Evolutionary conservation across 306 rosid genomes (phyloP).

Genomic region (Argentina anserina): DNA sequence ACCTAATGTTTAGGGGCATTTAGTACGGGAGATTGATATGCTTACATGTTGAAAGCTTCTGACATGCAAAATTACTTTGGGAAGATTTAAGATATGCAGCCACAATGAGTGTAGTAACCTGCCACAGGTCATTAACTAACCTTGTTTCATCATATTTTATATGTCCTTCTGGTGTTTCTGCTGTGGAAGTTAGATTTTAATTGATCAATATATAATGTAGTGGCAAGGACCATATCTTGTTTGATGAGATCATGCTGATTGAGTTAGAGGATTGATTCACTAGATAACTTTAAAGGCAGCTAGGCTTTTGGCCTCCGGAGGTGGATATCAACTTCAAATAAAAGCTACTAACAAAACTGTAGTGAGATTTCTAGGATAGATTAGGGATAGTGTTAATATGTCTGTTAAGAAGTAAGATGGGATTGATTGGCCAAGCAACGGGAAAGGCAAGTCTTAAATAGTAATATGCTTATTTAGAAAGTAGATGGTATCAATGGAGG

Average conservation of each 20-base stretch:
- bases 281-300: not conserved
- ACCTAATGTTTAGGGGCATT: not conserved
- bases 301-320: not conserved
- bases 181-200: not conserved
- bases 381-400: not conserved
- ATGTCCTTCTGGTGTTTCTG: not conserved
- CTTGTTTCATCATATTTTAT: not conserved
- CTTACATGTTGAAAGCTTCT: slow-evolving; percentile 1
- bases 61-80: not conserved
- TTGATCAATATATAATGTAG: not conserved
- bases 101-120: not conserved
- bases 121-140: not conserved
- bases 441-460: not conserved
- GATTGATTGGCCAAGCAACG: not conserved
- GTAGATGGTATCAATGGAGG: not conserved
- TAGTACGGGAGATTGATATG: not conserved
- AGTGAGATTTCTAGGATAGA: not conserved
- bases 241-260: not conserved
- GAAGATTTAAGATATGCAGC: not conserved
- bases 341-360: not conserved
- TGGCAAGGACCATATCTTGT: not conserved
- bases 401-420: not conserved
- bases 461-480: not conserved
- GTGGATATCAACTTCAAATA: not conserved
- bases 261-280: not conserved